A percentile compares a stretch with the other conserved stretches of the same genome.
Evolutionary conservation across 2,329 filamentous ascomycete species (phyloP).

Genomic region (Penicillium sp.): DNA sequence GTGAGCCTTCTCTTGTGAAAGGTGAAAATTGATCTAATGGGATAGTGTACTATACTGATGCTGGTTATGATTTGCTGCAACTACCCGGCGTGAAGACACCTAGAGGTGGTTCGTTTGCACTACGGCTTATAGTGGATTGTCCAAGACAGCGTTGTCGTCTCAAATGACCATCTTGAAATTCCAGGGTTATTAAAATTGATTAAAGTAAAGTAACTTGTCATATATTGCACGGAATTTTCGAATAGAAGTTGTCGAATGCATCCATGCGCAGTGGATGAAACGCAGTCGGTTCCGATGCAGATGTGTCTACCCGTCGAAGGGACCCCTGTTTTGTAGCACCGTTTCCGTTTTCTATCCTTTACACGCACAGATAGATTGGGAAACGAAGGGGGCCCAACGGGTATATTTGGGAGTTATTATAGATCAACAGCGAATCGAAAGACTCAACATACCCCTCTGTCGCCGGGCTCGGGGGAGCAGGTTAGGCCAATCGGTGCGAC

Average conservation of each 20-base stretch:
- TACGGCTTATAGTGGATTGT: neutral
- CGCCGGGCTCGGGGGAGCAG: neutral
- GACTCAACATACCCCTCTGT: neutral
- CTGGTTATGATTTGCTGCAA: neutral
- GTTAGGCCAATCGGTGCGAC: neutral
- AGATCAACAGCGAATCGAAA: neutral
- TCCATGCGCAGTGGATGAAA: conserved; percentile 22
- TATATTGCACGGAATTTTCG: neutral
- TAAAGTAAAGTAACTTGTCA: too few relatives aligned
- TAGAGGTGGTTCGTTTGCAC: neutral
- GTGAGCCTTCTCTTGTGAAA: neutral
- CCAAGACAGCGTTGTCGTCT: neutral
- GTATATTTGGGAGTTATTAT: neutral
- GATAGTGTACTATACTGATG: neutral
- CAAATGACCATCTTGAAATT: too few relatives aligned
- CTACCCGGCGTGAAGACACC: neutral
- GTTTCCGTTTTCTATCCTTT: conserved; percentile 17
- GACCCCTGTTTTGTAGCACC: conserved; percentile 25
- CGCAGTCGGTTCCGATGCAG: conserved; percentile 21
- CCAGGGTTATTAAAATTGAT: too few relatives aligned
- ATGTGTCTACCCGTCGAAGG: conserved; percentile 26
- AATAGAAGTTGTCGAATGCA: neutral
- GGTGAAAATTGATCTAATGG: neutral
- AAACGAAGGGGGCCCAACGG: neutral
- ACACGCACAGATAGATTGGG: conserved; percentile 5